phyloP scores from a whole-genome alignment of 192 early-diverging fungal genomes.

The Entophlyctis luteolus region DNA sequence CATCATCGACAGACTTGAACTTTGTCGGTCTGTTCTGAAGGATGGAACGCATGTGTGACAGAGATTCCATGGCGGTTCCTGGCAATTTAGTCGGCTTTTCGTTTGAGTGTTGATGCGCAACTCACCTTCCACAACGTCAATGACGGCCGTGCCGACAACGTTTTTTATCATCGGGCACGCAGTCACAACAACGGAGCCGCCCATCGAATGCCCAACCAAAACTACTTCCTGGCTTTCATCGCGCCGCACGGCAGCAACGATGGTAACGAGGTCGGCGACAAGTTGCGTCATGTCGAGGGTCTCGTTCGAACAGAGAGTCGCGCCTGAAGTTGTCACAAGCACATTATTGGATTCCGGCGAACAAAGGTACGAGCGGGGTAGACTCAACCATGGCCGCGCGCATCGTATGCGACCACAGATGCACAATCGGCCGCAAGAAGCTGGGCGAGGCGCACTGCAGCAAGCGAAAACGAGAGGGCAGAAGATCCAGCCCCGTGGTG shows the following conservation, averaged over 20 bases:
- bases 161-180: neutral
- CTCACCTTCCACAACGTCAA: constrained; percentile 23
- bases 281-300: neutral
- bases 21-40: neutral
- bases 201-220: constrained; percentile 14
- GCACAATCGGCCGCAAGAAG: neutral
- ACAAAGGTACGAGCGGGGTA: too few species aligned
- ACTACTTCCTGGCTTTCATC: constrained; percentile 10
- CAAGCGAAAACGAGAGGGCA: constrained; percentile 34
- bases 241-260: constrained; percentile 5
- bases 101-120: neutral
- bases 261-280: neutral
- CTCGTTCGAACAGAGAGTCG: constrained; percentile 5
- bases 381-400: constrained; percentile 22
- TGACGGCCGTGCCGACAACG: constrained; percentile 12
- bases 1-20: constrained; percentile 29
- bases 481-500: constrained; percentile 49
- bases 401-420: constrained; percentile 9
- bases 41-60: constrained; percentile 14
- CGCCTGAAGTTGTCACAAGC: neutral
- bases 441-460: constrained; percentile 9
- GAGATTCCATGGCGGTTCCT: constrained; percentile 26
- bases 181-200: constrained; percentile 5
- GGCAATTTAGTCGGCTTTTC: neutral
- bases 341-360: too few species aligned